Base-by-base conservation (phyloP, 768 basidiomycete genomes). In the Agaricus subrufescens region DNA sequence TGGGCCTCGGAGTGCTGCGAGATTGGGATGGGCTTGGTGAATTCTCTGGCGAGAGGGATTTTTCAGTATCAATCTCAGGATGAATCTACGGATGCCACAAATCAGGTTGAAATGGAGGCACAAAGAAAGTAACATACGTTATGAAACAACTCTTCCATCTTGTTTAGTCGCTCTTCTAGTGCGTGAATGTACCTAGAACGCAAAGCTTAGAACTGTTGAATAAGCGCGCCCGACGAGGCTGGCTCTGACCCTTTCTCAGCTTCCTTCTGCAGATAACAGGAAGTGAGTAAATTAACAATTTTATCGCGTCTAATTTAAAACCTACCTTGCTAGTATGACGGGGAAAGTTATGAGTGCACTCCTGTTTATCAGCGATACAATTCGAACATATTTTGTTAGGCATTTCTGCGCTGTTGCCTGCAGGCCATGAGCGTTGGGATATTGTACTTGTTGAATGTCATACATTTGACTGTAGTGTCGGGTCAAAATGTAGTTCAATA, bases 401-500 rank as follows among this genome's bases (percentile, higher is more conserved):
- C 76, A 78, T 81, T 54, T 75, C 78, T 19, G 82, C 81, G 60
- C 86, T 87, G 58, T 88, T 82, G 58, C 83, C 83, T 83, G 45
- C 15, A 10, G 42, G 10, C 37, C 1, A 14, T 46, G 37, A 39
- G 39, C 39, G 46, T 19, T 46, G 14, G 23, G 25, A 9, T 4
- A n/a, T 4, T 25, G 43, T 23, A 11, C 12, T 30, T 30, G 19
- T 11, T 2, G 11, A 11, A 4, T 27, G 27, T 12, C 58, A 25
- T 65, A 77, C 76, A 78, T 69, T 73, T 72, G 46, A 75, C 76
- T 78, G 42, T 14, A 31, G 57, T 27, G 38, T 6, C 39, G 38
- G 19, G 52, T 57, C 25, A 63, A 42, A 26, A 27, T 45, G 52
- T 46, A 54, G 15, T 31, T 39, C 26, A 52, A 52, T 23, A 45